phyloP scores from a whole-genome alignment of 2,329 filamentous ascomycete species.

The Penicillium sp. region DNA sequence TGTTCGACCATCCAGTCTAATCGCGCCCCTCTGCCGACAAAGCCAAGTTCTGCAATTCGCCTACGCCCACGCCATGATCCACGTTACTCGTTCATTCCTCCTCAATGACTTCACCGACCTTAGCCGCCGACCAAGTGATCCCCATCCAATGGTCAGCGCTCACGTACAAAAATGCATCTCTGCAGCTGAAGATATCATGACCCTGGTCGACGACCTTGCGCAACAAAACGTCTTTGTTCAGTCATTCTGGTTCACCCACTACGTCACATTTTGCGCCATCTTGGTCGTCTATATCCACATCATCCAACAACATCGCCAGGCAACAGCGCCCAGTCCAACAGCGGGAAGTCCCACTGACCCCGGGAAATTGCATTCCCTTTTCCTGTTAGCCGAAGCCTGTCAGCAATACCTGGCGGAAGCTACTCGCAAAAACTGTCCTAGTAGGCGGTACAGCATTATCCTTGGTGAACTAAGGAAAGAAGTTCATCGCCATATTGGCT shows the following conservation, averaged over 20 bases:
- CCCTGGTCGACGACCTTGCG: constrained; percentile 43
- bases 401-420: constrained; percentile 55
- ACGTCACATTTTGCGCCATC: constrained; percentile 51
- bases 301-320: constrained; percentile 47
- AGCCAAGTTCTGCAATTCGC: constrained; percentile 48
- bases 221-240: constrained; percentile 46
- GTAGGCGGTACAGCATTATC: constrained; percentile 56
- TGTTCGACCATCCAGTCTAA: constrained; percentile 44
- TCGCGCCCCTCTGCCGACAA: constrained; percentile 47
- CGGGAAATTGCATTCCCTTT: constrained; percentile 40
- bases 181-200: constrained; percentile 50
- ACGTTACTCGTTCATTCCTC: constrained; percentile 46
- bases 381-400: constrained; percentile 53
- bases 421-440: constrained; percentile 55
- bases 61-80: constrained; percentile 49
- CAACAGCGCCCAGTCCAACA: constrained; percentile 27
- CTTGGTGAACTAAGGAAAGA: constrained; percentile 54
- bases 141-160: constrained; percentile 42
- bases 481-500: constrained; percentile 45
- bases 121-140: constrained; percentile 38
- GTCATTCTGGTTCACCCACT: constrained; percentile 53
- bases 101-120: constrained; percentile 47
- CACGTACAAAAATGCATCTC: constrained; percentile 52
- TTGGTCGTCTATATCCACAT: constrained; percentile 51
- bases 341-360: constrained; percentile 29